phyloP scores from a whole-genome alignment of 2,329 filamentous ascomycete genomes.

The Aspergillus aculeatus region DNA sequence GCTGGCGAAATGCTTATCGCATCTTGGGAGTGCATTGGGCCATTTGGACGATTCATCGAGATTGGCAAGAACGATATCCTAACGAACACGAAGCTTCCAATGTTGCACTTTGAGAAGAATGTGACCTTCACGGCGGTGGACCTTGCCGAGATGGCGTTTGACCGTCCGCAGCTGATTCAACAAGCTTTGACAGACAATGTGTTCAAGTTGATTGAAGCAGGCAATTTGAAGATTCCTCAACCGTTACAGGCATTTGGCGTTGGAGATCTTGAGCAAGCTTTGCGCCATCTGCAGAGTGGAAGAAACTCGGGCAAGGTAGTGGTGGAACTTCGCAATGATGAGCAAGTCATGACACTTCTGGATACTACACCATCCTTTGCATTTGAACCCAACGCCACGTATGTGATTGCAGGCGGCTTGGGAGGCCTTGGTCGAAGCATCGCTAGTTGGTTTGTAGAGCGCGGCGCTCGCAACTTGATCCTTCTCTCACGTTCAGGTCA shows the following conservation, averaged over 20 bases:
- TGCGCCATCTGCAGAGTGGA: constrained; percentile 34
- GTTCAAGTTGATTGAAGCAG: constrained; percentile 4
- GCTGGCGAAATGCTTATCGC: constrained; percentile 26
- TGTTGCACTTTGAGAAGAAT: constrained; percentile 8
- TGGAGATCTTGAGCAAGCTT: constrained; percentile 26
- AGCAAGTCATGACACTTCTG: constrained; percentile 9
- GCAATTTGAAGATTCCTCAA: constrained; percentile 27
- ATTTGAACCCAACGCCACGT: constrained; percentile 20
- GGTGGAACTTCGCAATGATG: constrained; percentile 6
- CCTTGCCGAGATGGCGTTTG: constrained; percentile 5
- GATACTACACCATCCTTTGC: neutral
- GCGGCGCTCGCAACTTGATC: constrained; percentile 35
- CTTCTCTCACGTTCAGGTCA: constrained; percentile 22
- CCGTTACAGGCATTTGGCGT: constrained; percentile 30
- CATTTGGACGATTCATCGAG: constrained; percentile 27
- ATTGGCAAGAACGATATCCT: constrained; percentile 11
- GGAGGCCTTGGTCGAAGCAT: constrained; percentile 34
- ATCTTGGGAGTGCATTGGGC: constrained; percentile 28
- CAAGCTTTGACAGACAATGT: neutral
- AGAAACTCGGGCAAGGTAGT: constrained; percentile 44
- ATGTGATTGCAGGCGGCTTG: constrained; percentile 35
- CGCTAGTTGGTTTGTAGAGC: constrained; percentile 32
- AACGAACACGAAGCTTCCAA: constrained; percentile 13
- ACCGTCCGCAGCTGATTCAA: neutral
- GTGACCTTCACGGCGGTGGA: constrained; percentile 10